Evolutionary conservation across 2,329 filamentous ascomycete genomes (phyloP), one percentile per base, ranked within the genome.

Genomic region (Apiospora malaysiana): DNA sequence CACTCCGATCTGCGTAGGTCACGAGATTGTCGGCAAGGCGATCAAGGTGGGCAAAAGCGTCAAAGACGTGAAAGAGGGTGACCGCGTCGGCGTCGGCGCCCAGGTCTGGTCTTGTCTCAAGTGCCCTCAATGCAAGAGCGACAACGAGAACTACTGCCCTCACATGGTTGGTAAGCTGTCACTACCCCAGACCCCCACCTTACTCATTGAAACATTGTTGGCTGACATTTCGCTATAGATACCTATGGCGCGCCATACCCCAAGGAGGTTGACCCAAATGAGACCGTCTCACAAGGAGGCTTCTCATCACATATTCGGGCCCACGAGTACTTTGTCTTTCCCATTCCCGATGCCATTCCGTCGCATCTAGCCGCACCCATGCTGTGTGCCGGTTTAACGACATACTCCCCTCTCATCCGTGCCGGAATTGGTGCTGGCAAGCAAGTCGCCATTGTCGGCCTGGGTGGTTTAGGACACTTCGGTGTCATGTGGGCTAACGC

Each of bases 351-450:
- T n/a, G 79, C 77, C 0, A 79, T 90, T 12, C 79, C 83, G 9
- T 84, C 84, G 0, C 83, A 86, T 43, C 77, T 83, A 1, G 86
- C 85, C 0, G 88, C 92, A 1, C 93, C 93, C 0, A 90, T 96
- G 84, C 85, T 95, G 40, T 95, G 93, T 77, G 93, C 90, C 1
- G 93, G 94, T 1, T 86, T 95, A 69, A 96, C 93, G 0, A 87
- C 91, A 0, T 96, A 88, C 78, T 87, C 88, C 5, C 93, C 93
- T 0, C 81, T 96, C 21, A 86, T 87, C 68, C 86, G 91, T 40
- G 90, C 92, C 46, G 89, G 88, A 1, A 86, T 89, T 45, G 93
- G 93, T 0, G 90, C 91, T 0, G 93, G 92, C 5, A 93, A 92
- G 79, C 85, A 82, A 4, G 91, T 95, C 0, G 93, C 90, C 0